phyloP scores from a whole-genome alignment of 2,329 filamentous ascomycete species.

The Phialophora expanda region DNA sequence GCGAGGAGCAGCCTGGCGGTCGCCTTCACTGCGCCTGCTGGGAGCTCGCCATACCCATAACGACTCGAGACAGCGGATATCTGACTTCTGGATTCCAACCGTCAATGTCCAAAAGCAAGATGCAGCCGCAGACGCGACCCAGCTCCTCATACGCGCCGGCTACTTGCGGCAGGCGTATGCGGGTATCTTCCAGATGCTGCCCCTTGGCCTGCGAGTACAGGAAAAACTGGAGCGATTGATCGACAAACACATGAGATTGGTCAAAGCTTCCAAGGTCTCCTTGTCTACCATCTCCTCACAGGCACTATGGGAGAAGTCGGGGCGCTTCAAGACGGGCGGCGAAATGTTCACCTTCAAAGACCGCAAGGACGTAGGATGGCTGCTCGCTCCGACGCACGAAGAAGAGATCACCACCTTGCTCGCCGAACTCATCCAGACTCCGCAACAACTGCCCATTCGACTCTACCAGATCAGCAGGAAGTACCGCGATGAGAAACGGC shows the following conservation, averaged over 20 bases:
- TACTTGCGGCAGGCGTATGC: constrained; percentile 82
- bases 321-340: constrained; percentile 76
- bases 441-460: constrained; percentile 82
- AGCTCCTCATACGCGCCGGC: constrained; percentile 60
- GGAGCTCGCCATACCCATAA: constrained; percentile 20
- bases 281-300: constrained; percentile 86
- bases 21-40: background rate
- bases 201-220: constrained; percentile 83
- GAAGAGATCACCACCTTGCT: constrained; percentile 92
- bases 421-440: constrained; percentile 73
- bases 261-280: constrained; percentile 78
- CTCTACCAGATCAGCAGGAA: constrained; percentile 94
- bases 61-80: constrained; percentile 30
- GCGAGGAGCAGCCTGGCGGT: background rate
- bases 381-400: constrained; percentile 92
- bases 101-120: constrained; percentile 35
- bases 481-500: constrained; percentile 89
- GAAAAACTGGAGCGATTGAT: constrained; percentile 84
- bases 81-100: constrained; percentile 37
- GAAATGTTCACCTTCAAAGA: constrained; percentile 77
- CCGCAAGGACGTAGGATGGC: constrained; percentile 72
- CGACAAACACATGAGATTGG: constrained; percentile 81
- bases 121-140: constrained; percentile 32
- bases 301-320: constrained; percentile 79
- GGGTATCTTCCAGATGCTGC: constrained; percentile 90